Evolutionary conservation across 495 filamentous ascomycete genomes (phyloP), one percentile per base, ranked within the genome.

Genomic region (Xylaria bambusicola): DNA sequence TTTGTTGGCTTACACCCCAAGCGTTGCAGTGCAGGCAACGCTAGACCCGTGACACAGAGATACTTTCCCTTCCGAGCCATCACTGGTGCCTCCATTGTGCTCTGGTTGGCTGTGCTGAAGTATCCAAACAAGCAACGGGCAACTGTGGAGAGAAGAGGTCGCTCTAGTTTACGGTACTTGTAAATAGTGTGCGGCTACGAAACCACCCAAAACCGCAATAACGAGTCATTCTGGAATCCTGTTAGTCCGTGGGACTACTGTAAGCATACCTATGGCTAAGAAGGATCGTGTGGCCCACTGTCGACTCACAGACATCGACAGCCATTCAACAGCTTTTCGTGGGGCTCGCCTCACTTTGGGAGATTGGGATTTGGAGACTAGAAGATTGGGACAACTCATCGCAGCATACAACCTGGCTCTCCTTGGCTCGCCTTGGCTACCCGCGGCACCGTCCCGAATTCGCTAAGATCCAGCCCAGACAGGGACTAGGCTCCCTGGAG

Each of bases 311-410:
- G 44, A 33, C 29, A 15, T 65, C 57, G 54, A 58, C 44, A 66
- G 62, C 68, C 68, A 71, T 56, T 71, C 66, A 61, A 63, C 60
- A n/a, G 58, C 60, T 45, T 53, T 49, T 59, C 60, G 42, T 58
- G 62, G 52, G 57, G 56, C 46, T 56, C 68, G 68, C 68, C 66
- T 68, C 68, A 71, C 63, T 68, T 57, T 68, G 48, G 31, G 60
- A 33, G 24, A 50, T 42, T 41, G 46, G 46, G 44, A 38, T 31
- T 51, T 58, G 56, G 56, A 51, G 47, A 35, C 18, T 18, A 23
- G 47, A 17, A 21, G 49, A 53, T 42, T 36, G 56, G 45, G 56
- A 66, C 62, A 71, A 66, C 66, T 55, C 66, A 65, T 64, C 42
- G 54, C 5, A 10, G 29, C 29, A 33, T 33, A 33, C 65, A 55